Evolutionary conservation across 352 stramenopile genomes (phyloP).

Genomic region (Phytophthora sp.): DNA sequence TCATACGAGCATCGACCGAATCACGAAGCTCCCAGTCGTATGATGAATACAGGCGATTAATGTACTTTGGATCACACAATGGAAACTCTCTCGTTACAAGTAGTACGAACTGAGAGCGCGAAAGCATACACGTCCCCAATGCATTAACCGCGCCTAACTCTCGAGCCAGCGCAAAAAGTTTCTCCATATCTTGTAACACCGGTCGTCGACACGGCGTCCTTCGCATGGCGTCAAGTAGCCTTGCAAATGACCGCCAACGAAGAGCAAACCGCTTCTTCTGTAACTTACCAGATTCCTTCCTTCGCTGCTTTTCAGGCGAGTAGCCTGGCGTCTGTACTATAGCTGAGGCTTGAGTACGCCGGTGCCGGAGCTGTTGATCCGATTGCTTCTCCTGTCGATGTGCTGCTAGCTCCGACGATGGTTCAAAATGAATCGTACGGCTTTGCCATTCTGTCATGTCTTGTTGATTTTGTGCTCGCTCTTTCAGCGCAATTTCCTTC

Average conservation of each 20-base stretch:
- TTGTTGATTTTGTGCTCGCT: constrained; percentile 44
- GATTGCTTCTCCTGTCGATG: constrained; percentile 16
- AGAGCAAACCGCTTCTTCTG: constrained; percentile 43
- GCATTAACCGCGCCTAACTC: constrained; percentile 60
- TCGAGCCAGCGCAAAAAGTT: constrained; percentile 53
- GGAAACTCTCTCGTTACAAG: constrained; percentile 60
- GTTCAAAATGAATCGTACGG: constrained; percentile 46
- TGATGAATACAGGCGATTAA: constrained; percentile 68
- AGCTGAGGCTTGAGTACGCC: constrained; percentile 39
- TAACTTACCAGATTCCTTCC: constrained; percentile 41
- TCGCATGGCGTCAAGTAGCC: constrained; percentile 60
- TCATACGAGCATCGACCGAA: constrained; percentile 54
- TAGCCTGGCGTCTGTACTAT: constrained; percentile 61
- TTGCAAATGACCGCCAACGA: constrained; percentile 52
- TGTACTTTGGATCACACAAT: constrained; percentile 41
- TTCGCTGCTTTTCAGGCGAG: constrained; percentile 42
- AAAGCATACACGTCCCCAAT: constrained; percentile 31
- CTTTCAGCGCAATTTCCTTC: constrained; percentile 18
- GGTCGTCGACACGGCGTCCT: constrained; percentile 59
- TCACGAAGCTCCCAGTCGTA: constrained; percentile 61
- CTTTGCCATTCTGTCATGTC: constrained; percentile 45
- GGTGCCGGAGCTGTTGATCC: constrained; percentile 22
- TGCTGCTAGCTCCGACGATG: constrained; percentile 26
- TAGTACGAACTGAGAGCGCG: constrained; percentile 54
- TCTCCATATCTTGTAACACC: constrained; percentile 74